These are phyloP conservation scores for Boletus subcaerulescens DNA, from an alignment of 768 basidiomycete species.

Conservation along the genomic window DNA sequence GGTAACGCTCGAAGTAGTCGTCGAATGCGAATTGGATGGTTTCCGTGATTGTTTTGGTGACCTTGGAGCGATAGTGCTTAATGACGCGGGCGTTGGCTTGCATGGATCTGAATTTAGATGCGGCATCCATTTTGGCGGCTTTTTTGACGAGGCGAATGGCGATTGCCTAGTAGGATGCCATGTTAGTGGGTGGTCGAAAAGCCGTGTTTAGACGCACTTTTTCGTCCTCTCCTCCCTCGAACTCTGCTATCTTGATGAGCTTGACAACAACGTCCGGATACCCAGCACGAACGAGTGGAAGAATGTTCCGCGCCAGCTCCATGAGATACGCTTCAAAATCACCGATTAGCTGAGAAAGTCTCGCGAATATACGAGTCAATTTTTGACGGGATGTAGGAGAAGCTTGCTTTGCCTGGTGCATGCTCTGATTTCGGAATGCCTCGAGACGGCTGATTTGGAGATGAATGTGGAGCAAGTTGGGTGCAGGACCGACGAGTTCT, in stretches of 20 bases:
- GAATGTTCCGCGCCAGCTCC: conserved; percentile 70
- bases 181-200: background rate
- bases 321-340: conserved; percentile 86
- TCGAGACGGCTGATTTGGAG: conserved; percentile 91
- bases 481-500: conserved; percentile 82
- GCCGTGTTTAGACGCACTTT: conserved; percentile 53
- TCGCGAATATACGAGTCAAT: conserved; percentile 78
- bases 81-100: conserved; percentile 89
- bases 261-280: conserved; percentile 86
- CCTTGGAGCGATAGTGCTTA: conserved; percentile 93
- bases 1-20: conserved; percentile 57
- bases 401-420: conserved; percentile 89
- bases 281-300: conserved; percentile 76
- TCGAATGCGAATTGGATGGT: conserved; percentile 75
- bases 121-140: conserved; percentile 87
- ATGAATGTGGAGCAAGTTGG: conserved; percentile 87
- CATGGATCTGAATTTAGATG: conserved; percentile 90
- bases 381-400: conserved; percentile 64
- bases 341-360: conserved; percentile 72
- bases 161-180: conserved; percentile 58
- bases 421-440: conserved; percentile 88
- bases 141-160: conserved; percentile 94
- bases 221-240: conserved; percentile 91
- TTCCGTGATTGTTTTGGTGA: conserved; percentile 74
- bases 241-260: conserved; percentile 88